Base-by-base conservation (phyloP, 2,329 filamentous ascomycete species). In the Pyrenochaeta sp. region DNA sequence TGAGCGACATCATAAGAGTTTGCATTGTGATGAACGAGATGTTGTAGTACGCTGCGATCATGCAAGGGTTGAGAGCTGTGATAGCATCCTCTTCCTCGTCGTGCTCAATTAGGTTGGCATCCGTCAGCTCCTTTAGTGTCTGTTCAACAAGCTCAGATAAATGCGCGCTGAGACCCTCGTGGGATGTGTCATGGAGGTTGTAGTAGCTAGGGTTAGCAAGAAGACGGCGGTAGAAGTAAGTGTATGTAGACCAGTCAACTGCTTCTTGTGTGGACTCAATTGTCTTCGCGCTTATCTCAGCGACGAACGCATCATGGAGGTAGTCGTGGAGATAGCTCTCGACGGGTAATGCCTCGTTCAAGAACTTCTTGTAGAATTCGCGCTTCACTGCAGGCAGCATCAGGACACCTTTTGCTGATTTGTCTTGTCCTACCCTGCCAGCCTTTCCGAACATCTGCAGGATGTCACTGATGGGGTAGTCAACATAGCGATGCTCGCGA, bases 11-110 rank as follows among this genome's bases (percentile, higher is more conserved):
- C 50, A 99, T 83, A 84, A 99, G 94, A 0, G 95, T 99, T 80
- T 99, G 94, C 93, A 99, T 99, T 2, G 95, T 99, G 77, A 97
- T 91, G 81, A 97, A 98, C 5, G 94, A 97, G 73, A 99, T 97
- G 79, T 97, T 98, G 85, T 99, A 99, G 84, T 99, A 98, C 1
- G 95, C 93, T 9, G 92, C 93, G 73, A 99, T 98, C 91, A 97
- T 97, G 66, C 95, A 95, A 2, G 94, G 91, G 77, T 99, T 98
- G 70, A 97, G 87, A 13, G 95, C 93, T 19, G 91, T 86, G 44
- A 98, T 90, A 0, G 89, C 89, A 69, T 96, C 94, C 73, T 98
- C 82, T 3, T 83, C 94, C 73, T 97, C 93, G 65, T 98, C 94
- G 48, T 97, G 86, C 69, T 98, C 93, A 66, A 99, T 93, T 64